These are phyloP conservation scores for Fraxinus sp. DNA, from an alignment of 305 asterid genomes.

Conservation along the genomic window DNA sequence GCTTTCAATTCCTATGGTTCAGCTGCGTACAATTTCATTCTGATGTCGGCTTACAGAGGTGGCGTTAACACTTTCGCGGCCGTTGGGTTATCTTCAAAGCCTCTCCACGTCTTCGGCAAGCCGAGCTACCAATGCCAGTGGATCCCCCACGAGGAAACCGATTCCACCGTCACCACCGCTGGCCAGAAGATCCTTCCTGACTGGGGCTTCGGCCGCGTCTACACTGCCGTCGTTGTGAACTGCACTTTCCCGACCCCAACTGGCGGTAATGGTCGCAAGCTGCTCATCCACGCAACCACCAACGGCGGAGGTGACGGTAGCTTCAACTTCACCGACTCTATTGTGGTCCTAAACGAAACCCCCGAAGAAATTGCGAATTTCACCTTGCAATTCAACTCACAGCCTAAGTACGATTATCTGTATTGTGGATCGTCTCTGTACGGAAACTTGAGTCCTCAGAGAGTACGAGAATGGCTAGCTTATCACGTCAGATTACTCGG, in stretches of 20 bases:
- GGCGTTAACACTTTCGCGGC: conserved; percentile 62
- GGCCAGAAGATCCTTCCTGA: conserved; percentile 70
- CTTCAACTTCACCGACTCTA: conserved; percentile 47
- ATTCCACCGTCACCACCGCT: conserved; percentile 20
- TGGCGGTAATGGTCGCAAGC: conserved; percentile 45
- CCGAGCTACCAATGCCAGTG: conserved; percentile 66
- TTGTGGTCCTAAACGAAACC: conserved; percentile 45
- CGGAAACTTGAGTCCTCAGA: conserved; percentile 66
- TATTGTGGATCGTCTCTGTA: conserved; percentile 73
- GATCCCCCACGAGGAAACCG: conserved; percentile 37
- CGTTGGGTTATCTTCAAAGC: conserved; percentile 65
- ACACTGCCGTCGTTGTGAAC: conserved; percentile 72
- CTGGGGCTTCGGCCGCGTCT: conserved; percentile 87
- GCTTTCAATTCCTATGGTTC: conserved; percentile 55
- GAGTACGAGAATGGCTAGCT: conserved; percentile 80
- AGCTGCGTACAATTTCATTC: conserved; percentile 57
- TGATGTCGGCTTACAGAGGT: conserved; percentile 79
- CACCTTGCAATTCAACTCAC: conserved; percentile 25
- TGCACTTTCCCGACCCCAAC: conserved; percentile 58
- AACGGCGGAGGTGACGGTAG: conserved; percentile 42
- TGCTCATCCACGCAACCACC: conserved; percentile 49
- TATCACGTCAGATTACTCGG: conserved; percentile 68
- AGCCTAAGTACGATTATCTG: conserved; percentile 51
- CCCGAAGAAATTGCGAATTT: conserved; percentile 32
- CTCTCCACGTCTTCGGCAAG: conserved; percentile 58